Conservation (phyloP, 2,329 filamentous ascomycete genomes). For the Colletotrichum sp. region DNA sequence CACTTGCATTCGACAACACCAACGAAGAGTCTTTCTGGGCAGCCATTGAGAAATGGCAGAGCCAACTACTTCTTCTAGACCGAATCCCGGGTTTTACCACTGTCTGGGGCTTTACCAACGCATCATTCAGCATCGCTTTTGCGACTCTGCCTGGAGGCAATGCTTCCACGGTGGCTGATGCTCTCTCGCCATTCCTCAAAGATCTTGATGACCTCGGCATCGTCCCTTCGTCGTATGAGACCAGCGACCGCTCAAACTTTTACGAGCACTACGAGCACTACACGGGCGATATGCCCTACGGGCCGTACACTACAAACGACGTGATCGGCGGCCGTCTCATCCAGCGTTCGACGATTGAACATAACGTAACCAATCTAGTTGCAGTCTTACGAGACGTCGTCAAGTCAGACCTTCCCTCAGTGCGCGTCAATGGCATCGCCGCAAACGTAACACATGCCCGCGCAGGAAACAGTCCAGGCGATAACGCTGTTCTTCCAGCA, state of each 20-base stretch:
- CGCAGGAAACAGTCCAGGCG: neutral
- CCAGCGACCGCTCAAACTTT: neutral
- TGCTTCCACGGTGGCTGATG: neutral
- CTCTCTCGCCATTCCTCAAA: neutral
- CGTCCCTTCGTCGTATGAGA: neutral
- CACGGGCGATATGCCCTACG: constrained; percentile 40
- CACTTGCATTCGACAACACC: constrained; percentile 28
- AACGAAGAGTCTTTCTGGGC: constrained; percentile 32
- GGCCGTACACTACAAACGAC: constrained; percentile 1
- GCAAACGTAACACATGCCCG: constrained; percentile 8
- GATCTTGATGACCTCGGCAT: neutral
- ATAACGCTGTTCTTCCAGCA: constrained; percentile 22
- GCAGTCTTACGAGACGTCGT: neutral
- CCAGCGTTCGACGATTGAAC: neutral
- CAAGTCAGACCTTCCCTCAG: neutral
- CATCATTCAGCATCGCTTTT: neutral
- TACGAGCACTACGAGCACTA: constrained; percentile 34
- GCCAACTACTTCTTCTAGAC: neutral
- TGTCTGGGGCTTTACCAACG: neutral
- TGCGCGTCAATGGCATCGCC: neutral
- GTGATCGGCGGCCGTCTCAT: neutral
- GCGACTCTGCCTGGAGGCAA: neutral
- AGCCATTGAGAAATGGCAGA: neutral
- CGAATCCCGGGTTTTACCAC: neutral
- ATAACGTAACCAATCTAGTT: neutral